phyloP scores from a whole-genome alignment of 441 rosid genomes.

The Bocquillonia castaneifolia region DNA sequence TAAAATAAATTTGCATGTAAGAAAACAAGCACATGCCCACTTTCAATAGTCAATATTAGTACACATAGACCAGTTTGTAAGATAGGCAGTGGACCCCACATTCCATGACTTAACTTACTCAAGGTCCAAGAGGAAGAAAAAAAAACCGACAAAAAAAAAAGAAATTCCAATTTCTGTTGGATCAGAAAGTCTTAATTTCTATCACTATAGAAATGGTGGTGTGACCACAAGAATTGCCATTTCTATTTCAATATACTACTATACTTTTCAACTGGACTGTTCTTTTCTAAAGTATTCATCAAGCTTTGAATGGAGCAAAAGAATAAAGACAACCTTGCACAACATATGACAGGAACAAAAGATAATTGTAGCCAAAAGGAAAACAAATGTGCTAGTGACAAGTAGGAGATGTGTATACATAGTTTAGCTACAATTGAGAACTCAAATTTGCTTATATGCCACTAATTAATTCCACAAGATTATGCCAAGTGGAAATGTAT shows the following conservation, averaged over 20 bases:
- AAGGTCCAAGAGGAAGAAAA: too few relatives aligned
- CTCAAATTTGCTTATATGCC: slow-evolving; percentile 5
- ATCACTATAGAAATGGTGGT: slow-evolving; percentile 1
- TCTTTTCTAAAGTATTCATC: background rate
- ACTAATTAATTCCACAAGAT: background rate
- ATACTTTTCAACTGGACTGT: slow-evolving; percentile 11
- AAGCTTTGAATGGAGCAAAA: slow-evolving; percentile 6
- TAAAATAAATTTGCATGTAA: background rate
- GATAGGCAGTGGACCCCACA: slow-evolving; percentile 3
- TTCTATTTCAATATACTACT: slow-evolving; percentile 1
- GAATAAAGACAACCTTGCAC: slow-evolving; percentile 8
- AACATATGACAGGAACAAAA: slow-evolving; percentile 11
- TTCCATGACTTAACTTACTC: too few relatives aligned
- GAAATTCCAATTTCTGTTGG: too few relatives aligned
- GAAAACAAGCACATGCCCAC: slow-evolving; percentile 8
- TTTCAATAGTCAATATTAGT: slow-evolving; percentile 9
- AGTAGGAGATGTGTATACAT: background rate
- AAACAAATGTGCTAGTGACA: background rate
- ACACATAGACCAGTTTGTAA: slow-evolving; percentile 7
- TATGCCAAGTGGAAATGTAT: background rate
- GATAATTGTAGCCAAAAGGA: background rate
- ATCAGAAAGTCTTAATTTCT: background rate
- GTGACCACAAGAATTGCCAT: slow-evolving; percentile 5
- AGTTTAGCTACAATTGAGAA: background rate
- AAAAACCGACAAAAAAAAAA: too few relatives aligned